A percentile compares a stretch with the other conserved stretches of the same genome.
Evolutionary conservation across 108 stramenopile species (phyloP).

Genomic region (Nitzschia sp.): DNA sequence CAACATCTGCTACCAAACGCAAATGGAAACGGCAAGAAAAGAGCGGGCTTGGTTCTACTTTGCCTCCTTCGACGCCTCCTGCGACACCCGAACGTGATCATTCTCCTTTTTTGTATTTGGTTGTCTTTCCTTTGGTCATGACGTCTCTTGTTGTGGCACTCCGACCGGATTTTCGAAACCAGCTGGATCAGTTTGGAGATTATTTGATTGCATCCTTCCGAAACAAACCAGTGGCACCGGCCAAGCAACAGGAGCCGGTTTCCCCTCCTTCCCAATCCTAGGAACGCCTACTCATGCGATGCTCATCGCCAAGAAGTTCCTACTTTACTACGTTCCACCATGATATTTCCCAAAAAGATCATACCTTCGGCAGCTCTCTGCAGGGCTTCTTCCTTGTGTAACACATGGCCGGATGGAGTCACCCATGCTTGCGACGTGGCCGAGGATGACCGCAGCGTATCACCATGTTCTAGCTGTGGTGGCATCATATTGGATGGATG

Average conservation of each 20-base stretch:
- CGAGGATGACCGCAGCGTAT: constrained; percentile 23
- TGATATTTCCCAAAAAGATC: constrained; percentile 69
- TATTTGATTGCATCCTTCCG: background rate
- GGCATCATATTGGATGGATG: constrained; percentile 50
- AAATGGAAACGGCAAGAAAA: constrained; percentile 19
- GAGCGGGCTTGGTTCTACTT: no score
- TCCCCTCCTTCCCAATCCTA: background rate
- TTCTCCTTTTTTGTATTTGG: constrained; percentile 32
- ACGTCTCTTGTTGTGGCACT: constrained; percentile 20
- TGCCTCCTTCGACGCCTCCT: no score
- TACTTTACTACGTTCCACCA: constrained; percentile 74
- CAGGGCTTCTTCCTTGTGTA: constrained; percentile 52
- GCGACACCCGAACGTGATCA: no score
- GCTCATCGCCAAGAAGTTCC: constrained; percentile 70
- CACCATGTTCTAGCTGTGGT: constrained; percentile 23
- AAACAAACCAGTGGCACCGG: constrained; percentile 3
- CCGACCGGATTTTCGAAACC: constrained; percentile 39
- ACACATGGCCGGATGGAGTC: constrained; percentile 19
- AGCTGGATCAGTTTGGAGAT: constrained; percentile 11
- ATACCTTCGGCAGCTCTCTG: constrained; percentile 65
- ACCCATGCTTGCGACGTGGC: constrained; percentile 49
- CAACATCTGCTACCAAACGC: constrained; percentile 26
- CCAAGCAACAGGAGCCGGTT: no score
- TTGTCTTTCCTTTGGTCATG: constrained; percentile 34
- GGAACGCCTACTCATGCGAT: constrained; percentile 8